Base-by-base conservation (phyloP, 164 flowering plant species). In the Magnolia officinalis region DNA sequence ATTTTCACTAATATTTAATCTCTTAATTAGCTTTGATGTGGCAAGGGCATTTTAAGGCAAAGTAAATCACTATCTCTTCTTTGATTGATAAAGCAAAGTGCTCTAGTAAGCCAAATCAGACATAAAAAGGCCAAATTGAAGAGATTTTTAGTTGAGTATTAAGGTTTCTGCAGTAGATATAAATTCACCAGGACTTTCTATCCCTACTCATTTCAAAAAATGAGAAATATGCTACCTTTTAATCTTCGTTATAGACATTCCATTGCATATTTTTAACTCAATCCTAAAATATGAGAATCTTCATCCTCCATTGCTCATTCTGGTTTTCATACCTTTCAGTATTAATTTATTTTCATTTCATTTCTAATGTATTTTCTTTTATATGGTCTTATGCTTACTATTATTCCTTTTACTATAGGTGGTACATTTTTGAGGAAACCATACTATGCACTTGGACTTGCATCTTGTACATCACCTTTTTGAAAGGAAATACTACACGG, bases 351-450 rank as follows among this genome's bases (percentile, higher is more conserved):
- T 9, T 55, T 55, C 16, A 11, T 55, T 55, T 55, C 2, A 16
- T 55, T 55, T 55, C 16, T 55, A 8, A 55, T 37, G 61, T 2
- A 55, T 55, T 55, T 55, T 55, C 61, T 55, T 55, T 55, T 16
- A 2, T 9, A 16, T 55, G 13, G 13, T 55, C 61, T 55, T 55
- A 55, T 55, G 61, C 13, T 68, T 64, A 64, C 14, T 64, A 13
- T 64, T 19, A 20, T 18, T 13, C 21, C 21, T 68, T 64, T 72
- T 72, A 21, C 80, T 82, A 24, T 78, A 96, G 99, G 99, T 96
- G 98, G 98, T 96, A 91, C 82, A 82, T 96, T 74, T 87, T 83
- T 74, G 98, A 87, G 76, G 99, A 96, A 85, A 87, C 96, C 74
- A 86, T 91, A 37, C 78, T 96, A 76, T 87, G 94, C 87, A 78